A percentile compares a stretch with the other conserved stretches of the same genome.
Evolutionary conservation across 306 rosid species (phyloP).

Genomic region (Trifolium subterraneum): DNA sequence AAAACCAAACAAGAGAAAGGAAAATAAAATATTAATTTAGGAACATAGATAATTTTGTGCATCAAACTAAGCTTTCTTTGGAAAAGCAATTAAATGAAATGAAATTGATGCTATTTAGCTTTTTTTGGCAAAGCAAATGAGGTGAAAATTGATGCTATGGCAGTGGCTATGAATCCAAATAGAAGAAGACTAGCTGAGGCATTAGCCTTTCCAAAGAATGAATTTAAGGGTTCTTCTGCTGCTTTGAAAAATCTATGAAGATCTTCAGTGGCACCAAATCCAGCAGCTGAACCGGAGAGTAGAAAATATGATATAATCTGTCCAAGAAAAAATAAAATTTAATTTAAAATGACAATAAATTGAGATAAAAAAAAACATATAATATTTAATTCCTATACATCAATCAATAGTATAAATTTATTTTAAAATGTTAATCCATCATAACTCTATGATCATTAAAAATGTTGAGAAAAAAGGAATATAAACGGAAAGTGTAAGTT

Average conservation of each 20-base stretch:
- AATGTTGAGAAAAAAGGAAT: no score
- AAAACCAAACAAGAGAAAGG: background rate
- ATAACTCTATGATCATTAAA: no score
- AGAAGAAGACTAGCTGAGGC: conserved; percentile 61
- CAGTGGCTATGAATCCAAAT: conserved; percentile 52
- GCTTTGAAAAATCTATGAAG: background rate
- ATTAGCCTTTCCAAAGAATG: conserved; percentile 48
- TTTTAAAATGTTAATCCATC: no score
- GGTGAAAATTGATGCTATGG: conserved; percentile 55
- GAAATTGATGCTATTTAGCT: conserved; percentile 49
- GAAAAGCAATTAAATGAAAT: conserved; percentile 59
- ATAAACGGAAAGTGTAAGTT: no score
- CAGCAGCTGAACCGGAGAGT: conserved; percentile 66
- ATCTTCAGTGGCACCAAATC: conserved; percentile 59
- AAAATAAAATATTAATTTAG: background rate
- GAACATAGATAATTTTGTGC: background rate
- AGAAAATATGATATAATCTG: conserved; percentile 62
- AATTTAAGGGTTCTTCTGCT: background rate
- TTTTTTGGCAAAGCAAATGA: conserved; percentile 53
- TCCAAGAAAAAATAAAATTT: background rate
- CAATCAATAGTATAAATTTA: no score
- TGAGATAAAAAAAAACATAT: background rate
- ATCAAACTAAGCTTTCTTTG: conserved; percentile 33
- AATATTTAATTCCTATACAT: no score
- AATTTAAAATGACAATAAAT: no score